phyloP scores from a whole-genome alignment of 1,284 basidiomycete genomes.

The Ceratobasidium sp. region DNA sequence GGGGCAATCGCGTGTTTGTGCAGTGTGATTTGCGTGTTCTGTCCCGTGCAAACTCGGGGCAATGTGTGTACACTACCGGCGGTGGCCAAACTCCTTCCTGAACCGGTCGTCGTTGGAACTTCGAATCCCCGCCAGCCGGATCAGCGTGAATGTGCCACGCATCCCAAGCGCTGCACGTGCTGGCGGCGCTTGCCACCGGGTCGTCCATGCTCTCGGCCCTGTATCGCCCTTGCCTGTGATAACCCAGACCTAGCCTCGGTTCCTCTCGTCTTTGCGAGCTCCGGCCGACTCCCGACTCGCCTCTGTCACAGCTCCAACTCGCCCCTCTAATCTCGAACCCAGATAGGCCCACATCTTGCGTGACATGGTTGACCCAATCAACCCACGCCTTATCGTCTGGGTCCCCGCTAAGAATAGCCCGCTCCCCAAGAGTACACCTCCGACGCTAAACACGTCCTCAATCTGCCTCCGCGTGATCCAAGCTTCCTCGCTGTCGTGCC shows the following conservation, averaged over 20 bases:
- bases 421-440: neutral
- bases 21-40: neutral
- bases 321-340: neutral
- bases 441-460: neutral
- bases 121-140: neutral
- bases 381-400: neutral
- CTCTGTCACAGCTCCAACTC: neutral
- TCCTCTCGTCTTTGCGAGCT: conserved; percentile 6
- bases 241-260: no score
- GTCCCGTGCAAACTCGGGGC: no score
- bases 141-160: neutral
- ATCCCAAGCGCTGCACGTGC: neutral
- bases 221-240: neutral
- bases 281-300: conserved; percentile 19
- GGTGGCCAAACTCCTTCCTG: no score
- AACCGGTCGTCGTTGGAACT: neutral
- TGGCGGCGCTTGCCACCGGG: neutral
- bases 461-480: neutral
- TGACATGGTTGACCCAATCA: neutral
- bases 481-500: conserved; percentile 5
- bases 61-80: no score
- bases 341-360: neutral
- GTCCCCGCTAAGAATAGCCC: neutral
- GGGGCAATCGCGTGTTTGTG: no score
- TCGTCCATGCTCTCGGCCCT: no score